Percentiles rank a stretch among this genome's conserved stretches.
Evolutionary conservation across 768 basidiomycete genomes (phyloP).

Genomic region (Brasilioporus rufonigricans): DNA sequence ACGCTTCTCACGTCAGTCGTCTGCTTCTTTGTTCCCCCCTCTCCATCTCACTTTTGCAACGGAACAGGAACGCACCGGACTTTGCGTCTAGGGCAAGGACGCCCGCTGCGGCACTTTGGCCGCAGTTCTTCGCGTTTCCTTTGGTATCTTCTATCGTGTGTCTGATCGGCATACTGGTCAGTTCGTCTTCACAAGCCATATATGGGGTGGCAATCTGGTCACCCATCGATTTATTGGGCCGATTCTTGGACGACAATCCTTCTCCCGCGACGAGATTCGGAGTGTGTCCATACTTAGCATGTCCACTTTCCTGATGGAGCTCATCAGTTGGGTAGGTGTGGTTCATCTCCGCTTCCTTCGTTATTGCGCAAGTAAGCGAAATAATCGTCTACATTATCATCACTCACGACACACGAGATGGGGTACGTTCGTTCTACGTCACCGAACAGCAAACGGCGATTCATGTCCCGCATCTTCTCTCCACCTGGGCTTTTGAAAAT

Average conservation of each 20-base stretch:
- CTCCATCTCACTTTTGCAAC: conserved; percentile 15
- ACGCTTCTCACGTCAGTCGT: conserved; percentile 61
- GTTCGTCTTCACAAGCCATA: conserved; percentile 71
- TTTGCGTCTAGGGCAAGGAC: conserved; percentile 63
- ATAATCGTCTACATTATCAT: conserved; percentile 2
- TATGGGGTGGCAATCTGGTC: conserved; percentile 81
- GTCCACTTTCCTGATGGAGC: not conserved
- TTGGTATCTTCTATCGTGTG: conserved; percentile 71
- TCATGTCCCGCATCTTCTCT: conserved; percentile 3
- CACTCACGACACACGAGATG: conserved; percentile 19
- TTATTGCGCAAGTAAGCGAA: conserved; percentile 62
- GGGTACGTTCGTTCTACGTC: conserved; percentile 20
- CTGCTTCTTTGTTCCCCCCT: not conserved
- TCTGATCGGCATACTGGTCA: conserved; percentile 80
- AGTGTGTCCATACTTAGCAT: conserved; percentile 30
- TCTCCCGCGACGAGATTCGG: conserved; percentile 67
- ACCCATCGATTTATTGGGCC: conserved; percentile 67
- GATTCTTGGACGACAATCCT: conserved; percentile 63
- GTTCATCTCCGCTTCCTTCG: conserved; percentile 78
- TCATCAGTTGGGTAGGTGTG: conserved; percentile 48
- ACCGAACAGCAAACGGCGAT: conserved; percentile 15
- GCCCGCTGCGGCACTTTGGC: conserved; percentile 56
- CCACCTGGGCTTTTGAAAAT: conserved; percentile 6
- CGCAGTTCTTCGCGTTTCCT: conserved; percentile 71
- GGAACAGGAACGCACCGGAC: conserved; percentile 65